Evolutionary conservation across 345 rosid genomes (phyloP).

Genomic region (Psidium guajava): DNA sequence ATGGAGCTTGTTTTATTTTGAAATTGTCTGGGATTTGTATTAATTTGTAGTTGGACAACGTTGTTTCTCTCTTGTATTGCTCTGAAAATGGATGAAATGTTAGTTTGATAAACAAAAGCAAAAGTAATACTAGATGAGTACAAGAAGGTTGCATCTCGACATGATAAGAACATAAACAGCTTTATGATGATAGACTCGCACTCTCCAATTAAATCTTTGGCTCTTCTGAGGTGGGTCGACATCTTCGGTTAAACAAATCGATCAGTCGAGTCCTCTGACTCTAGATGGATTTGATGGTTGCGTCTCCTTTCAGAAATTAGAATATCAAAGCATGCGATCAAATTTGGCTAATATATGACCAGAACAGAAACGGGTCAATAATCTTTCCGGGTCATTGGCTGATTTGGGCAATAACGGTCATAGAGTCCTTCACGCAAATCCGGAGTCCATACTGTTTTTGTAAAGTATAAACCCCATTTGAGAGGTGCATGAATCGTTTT

Average conservation of each 20-base stretch:
- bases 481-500: not conserved
- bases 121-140: not conserved
- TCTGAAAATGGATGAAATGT: too few relatives aligned
- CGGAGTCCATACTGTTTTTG: not conserved
- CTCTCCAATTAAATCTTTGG: not conserved
- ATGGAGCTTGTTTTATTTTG: too few relatives aligned
- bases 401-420: not conserved
- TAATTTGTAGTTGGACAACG: too few relatives aligned
- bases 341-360: not conserved
- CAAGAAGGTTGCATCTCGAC: not conserved
- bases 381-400: not conserved
- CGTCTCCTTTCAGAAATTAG: not conserved
- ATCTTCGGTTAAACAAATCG: not conserved
- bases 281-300: not conserved
- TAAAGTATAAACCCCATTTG: not conserved
- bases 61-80: too few relatives aligned
- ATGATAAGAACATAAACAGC: not conserved
- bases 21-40: too few relatives aligned
- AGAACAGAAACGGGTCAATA: not conserved
- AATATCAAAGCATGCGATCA: not conserved
- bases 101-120: too few relatives aligned
- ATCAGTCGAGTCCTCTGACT: not conserved
- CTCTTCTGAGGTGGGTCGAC: not conserved
- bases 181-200: not conserved
- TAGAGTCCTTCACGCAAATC: not conserved